Evolutionary conservation across 2,329 filamentous ascomycete species (phyloP), one percentile per base, ranked within the genome.

Genomic region (Volutella citrinella): DNA sequence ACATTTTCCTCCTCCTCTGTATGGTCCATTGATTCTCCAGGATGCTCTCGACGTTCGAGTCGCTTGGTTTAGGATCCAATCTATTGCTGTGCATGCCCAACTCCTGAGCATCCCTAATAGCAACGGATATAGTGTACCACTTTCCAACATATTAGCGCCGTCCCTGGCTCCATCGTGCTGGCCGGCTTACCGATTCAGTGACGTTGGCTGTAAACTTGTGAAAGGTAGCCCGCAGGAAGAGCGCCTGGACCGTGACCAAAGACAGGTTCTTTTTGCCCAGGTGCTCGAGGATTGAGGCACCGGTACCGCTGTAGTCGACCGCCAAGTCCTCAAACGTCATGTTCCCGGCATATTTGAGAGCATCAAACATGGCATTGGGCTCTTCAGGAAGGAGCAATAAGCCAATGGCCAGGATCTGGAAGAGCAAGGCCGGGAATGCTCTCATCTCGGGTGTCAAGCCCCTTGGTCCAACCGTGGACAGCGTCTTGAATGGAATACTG

Each of bases 291-390:
- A 82, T 67, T 8, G 68, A 63, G 17, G 72, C 61, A 7, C 76
- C 74, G 0, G 72, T 69, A 35, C 81, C 76, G 47, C 76, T 80
- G 48, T 80, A 82, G 36, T 80, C 78, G 12, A 63, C 60, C 3
- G 77, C 76, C 14, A 82, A 56, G 31, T 80, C 75, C 51, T 80
- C 74, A 40, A 80, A 78, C 4, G 70, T 72, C 72, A 79, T 78
- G 29, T 67, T 71, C 4, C 66, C 69, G 1, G 73, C 70, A 47
- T 80, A 79, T 52, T 80, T 80, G 30, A 82, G 60, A 3, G 68
- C 63, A 18, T 76, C 70, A 27, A 79, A 76, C 5, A 60, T 66
- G 23, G 66, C 56, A 19, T 75, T 66, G 8, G 66, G 57, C 9
- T 65, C 63, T 4, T 67, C 59, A 0, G 72, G 69, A 16, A 80